Base-by-base conservation (phyloP, 1,139 yeast species). In the Pichia sp. region DNA sequence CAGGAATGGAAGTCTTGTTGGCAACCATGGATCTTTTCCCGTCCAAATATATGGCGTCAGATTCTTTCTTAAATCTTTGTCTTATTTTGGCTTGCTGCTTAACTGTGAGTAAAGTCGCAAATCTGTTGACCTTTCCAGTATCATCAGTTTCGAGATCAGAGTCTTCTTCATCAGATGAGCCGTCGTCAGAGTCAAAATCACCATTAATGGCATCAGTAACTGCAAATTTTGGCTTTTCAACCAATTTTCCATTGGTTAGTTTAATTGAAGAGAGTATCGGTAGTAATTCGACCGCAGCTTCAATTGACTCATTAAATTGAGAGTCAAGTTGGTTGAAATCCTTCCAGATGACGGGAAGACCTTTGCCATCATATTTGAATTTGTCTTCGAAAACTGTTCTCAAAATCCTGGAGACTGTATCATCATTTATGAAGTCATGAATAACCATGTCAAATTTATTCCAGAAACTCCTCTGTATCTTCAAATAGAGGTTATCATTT, bases 291-390 rank as follows among this genome's bases (percentile, higher is more conserved):
- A 79, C 55, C 0, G 95, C 76, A 33, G 62, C 56, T 3, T 67
- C 67, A 43, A 75, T 77, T 3, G 96, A 77, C 15, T 62, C 58
- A 39, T 67, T 66, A 51, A 77, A 88, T 20, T 72, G 71, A 3
- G 62, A 59, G 42, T 87, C 94, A 38, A 91, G 72, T 50, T 88
- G 94, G 29, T 66, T 67, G 27, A 79, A 73, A 40, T 77, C 77
- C 46, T 76, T 78, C 81, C 94, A 91, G 32, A 88, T 68, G 35
- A 76, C 71, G 6, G 98, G 98, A 27, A 86, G 62, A 5, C 93
- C 94, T 15, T 44, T 40, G 32, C 72, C 77, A 57, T 87, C 96
- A 56, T 83, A 91, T 48, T 93, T 69, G 63, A 91, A 91, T 37
- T 64, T 65, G 41, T 79, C 85, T 51, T 88, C 97, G 60, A 91